Evolutionary conservation across 1,284 basidiomycete genomes (phyloP).

Genomic region (Bondarzewia mesenterica): DNA sequence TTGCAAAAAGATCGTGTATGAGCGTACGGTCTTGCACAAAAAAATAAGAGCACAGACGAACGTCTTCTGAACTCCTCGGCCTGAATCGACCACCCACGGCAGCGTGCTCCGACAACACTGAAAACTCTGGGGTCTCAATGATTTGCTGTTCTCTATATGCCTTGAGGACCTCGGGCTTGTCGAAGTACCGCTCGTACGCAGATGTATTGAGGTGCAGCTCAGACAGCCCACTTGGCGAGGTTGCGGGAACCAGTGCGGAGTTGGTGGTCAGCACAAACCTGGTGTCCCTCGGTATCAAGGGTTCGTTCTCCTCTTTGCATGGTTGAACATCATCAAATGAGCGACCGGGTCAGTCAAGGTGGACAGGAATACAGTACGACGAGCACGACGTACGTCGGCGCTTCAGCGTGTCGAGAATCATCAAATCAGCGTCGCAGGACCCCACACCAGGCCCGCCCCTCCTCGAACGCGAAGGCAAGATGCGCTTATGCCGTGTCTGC

Average conservation of each 20-base stretch:
- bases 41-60: constrained; percentile 28
- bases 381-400: constrained; percentile 59
- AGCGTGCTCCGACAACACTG: constrained; percentile 46
- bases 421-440: constrained; percentile 67
- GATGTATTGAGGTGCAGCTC: constrained; percentile 42
- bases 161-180: constrained; percentile 69
- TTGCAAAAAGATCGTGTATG: constrained; percentile 3
- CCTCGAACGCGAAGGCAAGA: constrained; percentile 71
- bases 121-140: constrained; percentile 70
- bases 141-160: constrained; percentile 56
- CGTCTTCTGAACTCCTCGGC: constrained; percentile 59
- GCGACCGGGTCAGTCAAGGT: constrained; percentile 1
- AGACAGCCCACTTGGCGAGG: constrained; percentile 16
- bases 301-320: constrained; percentile 72
- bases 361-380: background rate
- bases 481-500: constrained; percentile 51
- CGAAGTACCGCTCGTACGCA: constrained; percentile 68
- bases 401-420: constrained; percentile 78
- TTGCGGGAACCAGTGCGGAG: constrained; percentile 34
- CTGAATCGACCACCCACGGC: constrained; percentile 59
- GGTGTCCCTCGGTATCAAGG: constrained; percentile 57
- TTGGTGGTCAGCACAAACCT: constrained; percentile 67
- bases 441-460: constrained; percentile 74
- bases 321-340: constrained; percentile 5
- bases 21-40: constrained; percentile 10